phyloP scores from a whole-genome alignment of 345 rosid genomes.

The Passiflora organensis region DNA sequence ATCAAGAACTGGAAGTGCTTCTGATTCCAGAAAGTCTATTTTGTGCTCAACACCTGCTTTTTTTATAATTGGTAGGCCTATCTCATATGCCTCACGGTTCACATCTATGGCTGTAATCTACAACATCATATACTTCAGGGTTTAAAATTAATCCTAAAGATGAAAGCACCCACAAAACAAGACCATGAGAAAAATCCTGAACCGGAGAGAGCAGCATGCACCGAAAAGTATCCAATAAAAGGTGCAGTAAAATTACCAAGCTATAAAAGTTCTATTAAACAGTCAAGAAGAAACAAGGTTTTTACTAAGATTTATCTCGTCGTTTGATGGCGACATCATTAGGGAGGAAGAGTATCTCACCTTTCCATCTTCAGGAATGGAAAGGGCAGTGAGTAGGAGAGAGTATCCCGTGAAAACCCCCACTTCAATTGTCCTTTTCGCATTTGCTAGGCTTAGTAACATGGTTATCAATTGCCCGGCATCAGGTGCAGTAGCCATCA shows the following conservation, averaged over 20 bases:
- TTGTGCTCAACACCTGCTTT: constrained; percentile 41
- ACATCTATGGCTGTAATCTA: constrained; percentile 36
- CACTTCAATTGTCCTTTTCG: constrained; percentile 58
- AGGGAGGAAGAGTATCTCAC: constrained; percentile 5
- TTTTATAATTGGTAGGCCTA: constrained; percentile 34
- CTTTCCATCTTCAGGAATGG: constrained; percentile 69
- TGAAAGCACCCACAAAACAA: too few relatives aligned
- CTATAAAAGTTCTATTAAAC: too few relatives aligned
- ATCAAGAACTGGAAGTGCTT: constrained; percentile 34
- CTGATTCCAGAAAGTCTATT: constrained; percentile 31
- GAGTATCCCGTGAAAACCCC: constrained; percentile 87
- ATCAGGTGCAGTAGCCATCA: constrained; percentile 63
- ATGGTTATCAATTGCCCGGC: constrained; percentile 63
- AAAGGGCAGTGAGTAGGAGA: constrained; percentile 76
- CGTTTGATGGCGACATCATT: too few relatives aligned
- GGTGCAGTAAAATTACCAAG: too few relatives aligned
- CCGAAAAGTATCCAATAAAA: neutral
- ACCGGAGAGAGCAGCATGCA: too few relatives aligned
- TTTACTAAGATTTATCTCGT: too few relatives aligned
- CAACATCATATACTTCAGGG: neutral
- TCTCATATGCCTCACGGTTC: constrained; percentile 28
- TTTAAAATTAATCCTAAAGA: neutral
- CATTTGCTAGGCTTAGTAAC: constrained; percentile 50
- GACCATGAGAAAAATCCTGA: neutral
- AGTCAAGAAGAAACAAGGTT: too few relatives aligned